Conservation (phyloP, 176 grass and related monocot genomes). For the Avena eriantha region DNA sequence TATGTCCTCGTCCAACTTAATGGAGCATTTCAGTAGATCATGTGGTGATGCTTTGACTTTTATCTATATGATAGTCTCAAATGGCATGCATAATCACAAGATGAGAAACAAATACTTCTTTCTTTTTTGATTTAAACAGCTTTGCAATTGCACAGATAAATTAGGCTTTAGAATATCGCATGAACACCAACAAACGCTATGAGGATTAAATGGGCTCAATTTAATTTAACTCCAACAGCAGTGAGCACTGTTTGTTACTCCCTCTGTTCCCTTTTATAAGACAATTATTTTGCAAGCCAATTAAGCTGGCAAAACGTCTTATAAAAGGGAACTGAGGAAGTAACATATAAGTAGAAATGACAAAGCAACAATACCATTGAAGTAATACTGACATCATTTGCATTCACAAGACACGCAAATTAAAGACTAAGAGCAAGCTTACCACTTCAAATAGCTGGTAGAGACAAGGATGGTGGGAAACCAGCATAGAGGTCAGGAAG, state of each 20-base stretch:
- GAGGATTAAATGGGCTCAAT: neutral
- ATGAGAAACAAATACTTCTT: constrained; percentile 4
- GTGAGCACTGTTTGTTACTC: neutral
- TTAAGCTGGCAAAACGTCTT: too few species aligned
- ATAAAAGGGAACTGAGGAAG: too few species aligned
- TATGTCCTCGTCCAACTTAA: neutral
- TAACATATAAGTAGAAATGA: neutral
- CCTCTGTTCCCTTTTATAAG: too few species aligned
- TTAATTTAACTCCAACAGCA: neutral
- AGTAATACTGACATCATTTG: neutral
- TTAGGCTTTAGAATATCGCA: neutral
- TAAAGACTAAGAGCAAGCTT: neutral
- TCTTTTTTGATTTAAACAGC: neutral
- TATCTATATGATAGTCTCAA: neutral
- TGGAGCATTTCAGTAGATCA: neutral
- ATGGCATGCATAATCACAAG: neutral
- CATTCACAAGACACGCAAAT: neutral
- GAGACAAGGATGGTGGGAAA: neutral
- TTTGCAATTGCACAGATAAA: constrained; percentile 3
- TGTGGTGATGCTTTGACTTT: neutral
- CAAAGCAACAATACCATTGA: neutral
- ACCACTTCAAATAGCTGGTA: constrained; percentile 15
- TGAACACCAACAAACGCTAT: neutral
- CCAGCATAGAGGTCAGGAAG: neutral
- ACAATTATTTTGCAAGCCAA: too few species aligned